phyloP scores from a whole-genome alignment of 352 stramenopile genomes.

The Phytophthora citricola region DNA sequence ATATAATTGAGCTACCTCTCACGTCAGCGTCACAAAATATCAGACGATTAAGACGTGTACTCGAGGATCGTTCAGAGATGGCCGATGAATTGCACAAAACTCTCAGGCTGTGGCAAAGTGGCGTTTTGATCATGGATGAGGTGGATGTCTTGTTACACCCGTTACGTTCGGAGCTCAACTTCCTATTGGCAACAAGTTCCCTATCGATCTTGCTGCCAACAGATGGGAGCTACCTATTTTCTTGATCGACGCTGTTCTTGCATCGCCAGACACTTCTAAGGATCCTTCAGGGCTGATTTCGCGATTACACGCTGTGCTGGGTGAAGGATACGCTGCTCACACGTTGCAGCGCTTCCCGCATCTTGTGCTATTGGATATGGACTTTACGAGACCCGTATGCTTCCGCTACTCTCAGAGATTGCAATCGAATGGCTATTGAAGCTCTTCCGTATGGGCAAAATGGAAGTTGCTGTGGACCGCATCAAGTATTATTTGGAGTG shows the following conservation, averaged over 20 bases:
- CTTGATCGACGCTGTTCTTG: slow-evolving; percentile 95
- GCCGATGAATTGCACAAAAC: slow-evolving; percentile 91
- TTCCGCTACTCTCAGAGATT: slow-evolving; percentile 93
- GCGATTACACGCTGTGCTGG: slow-evolving; percentile 91
- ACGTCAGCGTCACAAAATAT: slow-evolving; percentile 75
- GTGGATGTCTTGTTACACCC: slow-evolving; percentile 93
- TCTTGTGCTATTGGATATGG: slow-evolving; percentile 96
- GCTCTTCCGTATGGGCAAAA: slow-evolving; percentile 94
- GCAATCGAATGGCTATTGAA: slow-evolving; percentile 85
- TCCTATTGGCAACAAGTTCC: slow-evolving; percentile 93
- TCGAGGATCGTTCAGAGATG: slow-evolving; percentile 88
- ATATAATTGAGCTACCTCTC: slow-evolving; percentile 71
- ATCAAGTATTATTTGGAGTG: slow-evolving; percentile 80
- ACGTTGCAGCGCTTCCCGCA: slow-evolving; percentile 97
- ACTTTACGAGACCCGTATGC: slow-evolving; percentile 95
- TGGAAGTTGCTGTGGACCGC: slow-evolving; percentile 85
- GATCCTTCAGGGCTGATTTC: slow-evolving; percentile 34
- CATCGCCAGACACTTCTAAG: slow-evolving; percentile 16
- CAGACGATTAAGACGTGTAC: slow-evolving; percentile 64
- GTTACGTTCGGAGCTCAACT: slow-evolving; percentile 91
- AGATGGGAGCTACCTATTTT: slow-evolving; percentile 94
- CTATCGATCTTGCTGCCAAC: slow-evolving; percentile 89
- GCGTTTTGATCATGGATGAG: slow-evolving; percentile 95
- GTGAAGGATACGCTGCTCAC: slow-evolving; percentile 93
- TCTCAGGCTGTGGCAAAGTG: slow-evolving; percentile 92